Base-by-base conservation (phyloP, 2,329 filamentous ascomycete genomes). In the Thelonectria rubi region DNA sequence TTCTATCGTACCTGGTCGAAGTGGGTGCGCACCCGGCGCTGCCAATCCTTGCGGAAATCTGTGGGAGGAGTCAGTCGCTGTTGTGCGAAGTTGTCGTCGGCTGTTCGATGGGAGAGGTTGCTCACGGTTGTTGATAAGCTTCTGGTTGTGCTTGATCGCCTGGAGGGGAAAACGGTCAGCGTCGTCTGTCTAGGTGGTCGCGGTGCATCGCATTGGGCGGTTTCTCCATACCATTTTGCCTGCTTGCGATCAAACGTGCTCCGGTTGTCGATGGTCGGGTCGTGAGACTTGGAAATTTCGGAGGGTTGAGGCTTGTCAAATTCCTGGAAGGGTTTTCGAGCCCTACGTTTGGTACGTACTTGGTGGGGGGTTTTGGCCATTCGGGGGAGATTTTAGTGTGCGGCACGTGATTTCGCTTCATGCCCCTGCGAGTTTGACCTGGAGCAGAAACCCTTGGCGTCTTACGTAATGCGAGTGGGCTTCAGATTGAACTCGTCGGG, bases 1-100 rank as follows among this genome's bases (percentile, higher is more conserved):
- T 46, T 62, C 68, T 69, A 68, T 59, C 79, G 85, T 94, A 97
- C 94, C 93, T 98, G 95, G 88, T 99, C 93, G 87, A 99, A 99
- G 89, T 99, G 95, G 84, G 92, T 92, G 85, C 93, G 92, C 80
- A 99, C 95, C 86, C 94, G 92, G 86, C 93, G 92, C 85, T 98
- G 94, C 95, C 95, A 99, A 88, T 99, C 94, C 93, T 97, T 97
- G 86, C 93, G 94, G 92, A 97, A 97, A 82, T 97, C 92, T 95
- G 78, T 72, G 58, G 58, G 53, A 65, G 69, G 63, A 65, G 75
- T 81, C 75, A 83, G 82, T 79, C 74, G 74, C 74, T 66, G 58
- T 63, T 59, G 32, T 70, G 64, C 61, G 47, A 63, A 50, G 62
- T 63, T 60, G 67, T 71, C 65, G 72, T 74, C 71, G 72, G 3